phyloP scores from a whole-genome alignment of 768 basidiomycete genomes.

The Lentinula raphanica region DNA sequence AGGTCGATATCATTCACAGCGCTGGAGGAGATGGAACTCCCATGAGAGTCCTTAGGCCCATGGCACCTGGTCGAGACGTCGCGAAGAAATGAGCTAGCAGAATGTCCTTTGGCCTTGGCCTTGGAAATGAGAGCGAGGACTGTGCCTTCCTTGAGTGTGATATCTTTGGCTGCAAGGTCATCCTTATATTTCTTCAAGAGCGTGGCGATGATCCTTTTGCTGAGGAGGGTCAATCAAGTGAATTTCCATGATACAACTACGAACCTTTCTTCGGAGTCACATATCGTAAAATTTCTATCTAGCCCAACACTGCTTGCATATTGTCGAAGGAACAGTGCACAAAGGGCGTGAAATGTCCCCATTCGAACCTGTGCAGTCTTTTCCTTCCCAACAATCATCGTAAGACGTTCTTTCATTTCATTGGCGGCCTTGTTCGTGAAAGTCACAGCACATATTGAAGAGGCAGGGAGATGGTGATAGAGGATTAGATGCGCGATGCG shows the following conservation, averaged over 20 bases:
- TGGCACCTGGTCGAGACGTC: conserved; percentile 3
- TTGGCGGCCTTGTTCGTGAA: conserved; percentile 90
- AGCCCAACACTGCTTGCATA: conserved; percentile 55
- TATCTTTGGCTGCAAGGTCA: conserved; percentile 37
- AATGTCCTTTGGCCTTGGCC: conserved; percentile 63
- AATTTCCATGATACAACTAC: conserved; percentile 11
- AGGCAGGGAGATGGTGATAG: conserved; percentile 43
- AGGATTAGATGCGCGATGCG: conserved; percentile 64
- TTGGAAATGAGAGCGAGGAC: conserved; percentile 66
- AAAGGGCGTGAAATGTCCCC: conserved; percentile 80
- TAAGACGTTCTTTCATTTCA: conserved; percentile 75
- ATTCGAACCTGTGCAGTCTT: conserved; percentile 48
- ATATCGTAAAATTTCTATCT: conserved; percentile 73
- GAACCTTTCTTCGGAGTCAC: conserved; percentile 77
- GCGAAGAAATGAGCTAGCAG: conserved; percentile 41
- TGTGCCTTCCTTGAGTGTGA: conserved; percentile 49
- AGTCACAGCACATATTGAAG: conserved; percentile 70
- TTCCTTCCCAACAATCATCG: conserved; percentile 59
- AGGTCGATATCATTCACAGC: conserved; percentile 25
- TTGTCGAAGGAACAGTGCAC: conserved; percentile 65
- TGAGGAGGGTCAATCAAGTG: conserved; percentile 20
- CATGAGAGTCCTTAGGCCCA: conserved; percentile 16
- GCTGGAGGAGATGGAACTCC: not conserved
- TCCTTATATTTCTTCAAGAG: conserved; percentile 55
- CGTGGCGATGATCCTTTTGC: conserved; percentile 62